Percentiles rank a stretch among this genome's conserved stretches.
These are phyloP conservation scores for Claviceps sorghi DNA, from an alignment of 2,329 filamentous ascomycete genomes.

Conservation along the genomic window DNA sequence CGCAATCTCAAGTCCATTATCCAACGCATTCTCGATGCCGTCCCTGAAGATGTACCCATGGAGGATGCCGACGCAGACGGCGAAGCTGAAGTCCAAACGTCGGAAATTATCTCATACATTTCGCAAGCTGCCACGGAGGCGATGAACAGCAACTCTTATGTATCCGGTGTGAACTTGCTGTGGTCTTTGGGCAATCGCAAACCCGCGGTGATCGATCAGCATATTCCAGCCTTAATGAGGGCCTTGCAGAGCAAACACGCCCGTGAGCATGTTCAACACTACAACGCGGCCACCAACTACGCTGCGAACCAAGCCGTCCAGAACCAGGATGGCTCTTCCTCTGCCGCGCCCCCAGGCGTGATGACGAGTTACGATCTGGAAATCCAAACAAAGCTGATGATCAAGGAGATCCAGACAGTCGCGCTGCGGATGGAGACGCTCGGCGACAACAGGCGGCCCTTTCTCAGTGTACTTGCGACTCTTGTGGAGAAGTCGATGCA, in stretches of 20 bases:
- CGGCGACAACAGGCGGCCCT: conserved; percentile 79
- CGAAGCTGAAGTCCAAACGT: conserved; percentile 64
- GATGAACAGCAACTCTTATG: conserved; percentile 64
- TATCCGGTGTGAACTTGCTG: conserved; percentile 80
- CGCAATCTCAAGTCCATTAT: conserved; percentile 61
- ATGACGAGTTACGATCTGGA: conserved; percentile 67
- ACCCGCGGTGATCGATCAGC: conserved; percentile 75
- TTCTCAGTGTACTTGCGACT: conserved; percentile 86
- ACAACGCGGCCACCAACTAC: conserved; percentile 42
- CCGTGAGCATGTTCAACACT: conserved; percentile 78
- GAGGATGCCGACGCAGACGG: conserved; percentile 71
- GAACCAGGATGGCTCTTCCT: conserved; percentile 39
- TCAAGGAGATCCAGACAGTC: conserved; percentile 89
- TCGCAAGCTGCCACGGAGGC: conserved; percentile 79
- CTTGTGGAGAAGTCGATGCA: conserved; percentile 91
- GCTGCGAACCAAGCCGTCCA: conserved; percentile 27
- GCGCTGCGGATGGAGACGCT: conserved; percentile 84
- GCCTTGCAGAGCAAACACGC: conserved; percentile 83
- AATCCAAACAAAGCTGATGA: conserved; percentile 78
- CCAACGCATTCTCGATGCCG: conserved; percentile 70
- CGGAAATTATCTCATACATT: conserved; percentile 74
- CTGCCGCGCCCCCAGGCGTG: conserved; percentile 33
- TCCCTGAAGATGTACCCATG: conserved; percentile 62
- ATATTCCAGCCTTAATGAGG: conserved; percentile 82
- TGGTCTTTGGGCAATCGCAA: conserved; percentile 83